Evolutionary conservation across 2,329 filamentous ascomycete species (phyloP).

Genomic region (Apiospora pterosperma): DNA sequence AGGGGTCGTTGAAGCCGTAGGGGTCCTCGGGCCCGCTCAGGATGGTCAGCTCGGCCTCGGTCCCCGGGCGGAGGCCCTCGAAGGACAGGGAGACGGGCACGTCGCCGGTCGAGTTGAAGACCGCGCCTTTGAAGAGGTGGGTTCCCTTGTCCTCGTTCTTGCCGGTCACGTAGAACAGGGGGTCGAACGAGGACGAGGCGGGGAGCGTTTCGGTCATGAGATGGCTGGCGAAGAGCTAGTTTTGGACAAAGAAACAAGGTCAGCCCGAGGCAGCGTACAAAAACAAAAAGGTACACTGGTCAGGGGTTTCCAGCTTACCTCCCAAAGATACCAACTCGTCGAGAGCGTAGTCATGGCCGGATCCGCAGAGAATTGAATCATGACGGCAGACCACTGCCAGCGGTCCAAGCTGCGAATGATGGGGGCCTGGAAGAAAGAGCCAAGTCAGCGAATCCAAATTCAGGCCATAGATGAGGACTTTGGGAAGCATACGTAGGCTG

Average conservation of each 20-base stretch:
- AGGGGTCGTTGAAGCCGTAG: slow-evolving; percentile 39
- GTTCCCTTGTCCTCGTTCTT: slow-evolving; percentile 36
- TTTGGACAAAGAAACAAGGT: slow-evolving; percentile 5
- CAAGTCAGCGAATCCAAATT: neutral
- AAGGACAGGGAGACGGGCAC: slow-evolving; percentile 45
- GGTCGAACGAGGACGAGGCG: slow-evolving; percentile 36
- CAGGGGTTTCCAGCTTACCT: slow-evolving; percentile 17
- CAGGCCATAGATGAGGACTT: neutral
- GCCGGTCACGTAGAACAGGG: slow-evolving; percentile 49
- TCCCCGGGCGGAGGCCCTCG: slow-evolving; percentile 31
- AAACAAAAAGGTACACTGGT: neutral
- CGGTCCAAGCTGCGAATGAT: slow-evolving; percentile 46
- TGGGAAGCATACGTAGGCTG: slow-evolving; percentile 37
- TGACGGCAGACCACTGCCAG: slow-evolving; percentile 51
- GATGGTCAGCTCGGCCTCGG: slow-evolving; percentile 26
- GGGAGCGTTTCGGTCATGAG: slow-evolving; percentile 45
- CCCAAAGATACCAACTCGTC: slow-evolving; percentile 48
- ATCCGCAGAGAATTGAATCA: slow-evolving; percentile 46
- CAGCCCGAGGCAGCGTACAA: neutral
- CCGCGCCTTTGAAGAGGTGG: slow-evolving; percentile 48
- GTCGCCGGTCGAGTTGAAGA: slow-evolving; percentile 45
- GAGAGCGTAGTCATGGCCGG: slow-evolving; percentile 45
- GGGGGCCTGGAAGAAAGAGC: slow-evolving; percentile 29
- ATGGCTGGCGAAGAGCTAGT: slow-evolving; percentile 42
- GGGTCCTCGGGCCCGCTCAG: slow-evolving; percentile 39